Percentiles rank a stretch among this genome's conserved stretches.
phyloP scores from a whole-genome alignment of 129 eudicot species.

The Rutidosis leptorrhynchoides region DNA sequence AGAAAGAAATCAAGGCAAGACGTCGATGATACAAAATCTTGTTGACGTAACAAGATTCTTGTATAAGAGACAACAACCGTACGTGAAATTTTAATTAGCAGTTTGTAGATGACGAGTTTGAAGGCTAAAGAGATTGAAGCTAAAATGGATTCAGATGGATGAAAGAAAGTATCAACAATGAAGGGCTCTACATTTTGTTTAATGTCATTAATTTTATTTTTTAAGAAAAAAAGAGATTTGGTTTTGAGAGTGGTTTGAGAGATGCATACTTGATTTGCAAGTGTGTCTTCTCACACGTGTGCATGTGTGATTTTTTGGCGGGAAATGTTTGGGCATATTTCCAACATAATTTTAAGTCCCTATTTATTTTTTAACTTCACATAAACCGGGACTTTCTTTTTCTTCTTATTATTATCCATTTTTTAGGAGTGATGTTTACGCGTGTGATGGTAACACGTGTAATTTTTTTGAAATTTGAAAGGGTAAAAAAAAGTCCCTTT shows the following conservation, averaged over 20 bases:
- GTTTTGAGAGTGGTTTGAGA: constrained; percentile 50
- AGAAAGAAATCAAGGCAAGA: background rate
- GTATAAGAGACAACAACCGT: constrained; percentile 15
- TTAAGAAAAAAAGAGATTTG: constrained; percentile 8
- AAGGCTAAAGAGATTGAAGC: constrained; percentile 17
- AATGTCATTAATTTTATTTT: constrained; percentile 17
- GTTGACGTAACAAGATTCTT: background rate
- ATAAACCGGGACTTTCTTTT: constrained; percentile 37
- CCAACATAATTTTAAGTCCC: constrained; percentile 31
- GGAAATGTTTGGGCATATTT: constrained; percentile 51
- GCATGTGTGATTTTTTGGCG: constrained; percentile 57
- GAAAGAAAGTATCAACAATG: constrained; percentile 11
- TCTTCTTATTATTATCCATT: constrained; percentile 4
- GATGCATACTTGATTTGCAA: constrained; percentile 37
- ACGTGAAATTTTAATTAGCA: constrained; percentile 12
- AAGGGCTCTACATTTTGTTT: constrained; percentile 22
- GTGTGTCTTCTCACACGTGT: constrained; percentile 49
- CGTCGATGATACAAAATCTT: background rate
- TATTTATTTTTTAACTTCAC: constrained; percentile 16
- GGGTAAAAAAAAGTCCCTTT: constrained; percentile 29
- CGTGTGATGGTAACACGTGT: constrained; percentile 45
- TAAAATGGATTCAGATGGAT: background rate
- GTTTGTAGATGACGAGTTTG: background rate
- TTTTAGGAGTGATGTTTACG: constrained; percentile 34
- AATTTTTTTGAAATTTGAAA: background rate